A percentile compares a stretch with the other conserved stretches of the same genome.
phyloP scores from a whole-genome alignment of 805 yeast species.

The Monosporozyma unispora region DNA sequence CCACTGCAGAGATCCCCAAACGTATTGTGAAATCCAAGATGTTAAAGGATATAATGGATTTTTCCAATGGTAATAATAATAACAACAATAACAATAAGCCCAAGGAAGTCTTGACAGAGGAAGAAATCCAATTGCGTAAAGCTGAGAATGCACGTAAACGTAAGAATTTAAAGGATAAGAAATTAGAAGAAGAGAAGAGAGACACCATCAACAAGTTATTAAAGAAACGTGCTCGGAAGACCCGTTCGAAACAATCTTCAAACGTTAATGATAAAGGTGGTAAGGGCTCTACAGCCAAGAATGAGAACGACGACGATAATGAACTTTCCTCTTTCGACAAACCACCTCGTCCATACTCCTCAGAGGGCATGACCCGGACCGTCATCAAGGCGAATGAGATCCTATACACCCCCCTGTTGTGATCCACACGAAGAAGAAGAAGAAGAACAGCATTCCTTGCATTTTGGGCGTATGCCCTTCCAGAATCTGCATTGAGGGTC shows the following conservation, averaged over 20 bases:
- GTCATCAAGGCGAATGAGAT: constrained; percentile 6
- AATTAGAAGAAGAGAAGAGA: constrained; percentile 83
- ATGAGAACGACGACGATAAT: constrained; percentile 10
- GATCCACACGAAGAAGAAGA: no score
- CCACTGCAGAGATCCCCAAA: constrained; percentile 10
- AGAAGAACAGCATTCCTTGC: no score
- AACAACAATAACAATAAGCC: constrained; percentile 14
- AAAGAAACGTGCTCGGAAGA: constrained; percentile 73
- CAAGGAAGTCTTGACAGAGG: constrained; percentile 64
- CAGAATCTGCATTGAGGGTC: background rate
- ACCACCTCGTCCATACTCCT: constrained; percentile 26
- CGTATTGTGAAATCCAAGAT: constrained; percentile 15
- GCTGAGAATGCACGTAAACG: constrained; percentile 86
- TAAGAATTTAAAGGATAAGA: constrained; percentile 71
- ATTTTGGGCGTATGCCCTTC: no score
- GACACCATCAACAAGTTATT: constrained; percentile 83
- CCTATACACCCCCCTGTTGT: background rate
- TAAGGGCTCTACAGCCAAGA: background rate
- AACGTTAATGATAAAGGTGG: constrained; percentile 5
- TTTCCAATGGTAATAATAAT: background rate
- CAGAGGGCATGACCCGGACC: constrained; percentile 22
- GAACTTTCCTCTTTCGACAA: constrained; percentile 14
- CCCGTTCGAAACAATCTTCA: constrained; percentile 32
- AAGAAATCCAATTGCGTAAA: constrained; percentile 69
- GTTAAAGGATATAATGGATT: constrained; percentile 13